Evolutionary conservation across 2,329 filamentous ascomycete genomes (phyloP).

Genomic region (Periconia macrospinosa): DNA sequence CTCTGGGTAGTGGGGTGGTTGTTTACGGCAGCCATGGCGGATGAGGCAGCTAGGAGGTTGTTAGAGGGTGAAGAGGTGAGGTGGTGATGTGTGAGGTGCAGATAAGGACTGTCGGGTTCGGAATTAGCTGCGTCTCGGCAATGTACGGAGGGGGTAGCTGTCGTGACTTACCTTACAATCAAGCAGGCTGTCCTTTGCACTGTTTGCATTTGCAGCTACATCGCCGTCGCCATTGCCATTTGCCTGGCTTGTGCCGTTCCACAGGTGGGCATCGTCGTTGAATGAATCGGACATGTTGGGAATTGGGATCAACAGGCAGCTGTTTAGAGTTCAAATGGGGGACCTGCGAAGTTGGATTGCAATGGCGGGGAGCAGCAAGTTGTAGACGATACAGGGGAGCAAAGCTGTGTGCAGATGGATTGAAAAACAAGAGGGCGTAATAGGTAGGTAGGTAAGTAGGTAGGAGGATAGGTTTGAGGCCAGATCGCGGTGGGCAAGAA

Average conservation of each 20-base stretch:
- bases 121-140: constrained; percentile 42
- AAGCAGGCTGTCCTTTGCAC: constrained; percentile 41
- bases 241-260: background rate
- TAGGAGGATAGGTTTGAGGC: background rate
- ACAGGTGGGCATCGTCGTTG: constrained; percentile 1
- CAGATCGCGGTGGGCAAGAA: constrained; percentile 6
- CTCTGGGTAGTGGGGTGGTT: constrained; percentile 56
- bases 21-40: constrained; percentile 51
- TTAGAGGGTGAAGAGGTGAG: constrained; percentile 20
- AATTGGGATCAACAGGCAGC: background rate
- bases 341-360: background rate
- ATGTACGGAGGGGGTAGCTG: constrained; percentile 17
- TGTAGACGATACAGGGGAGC: background rate
- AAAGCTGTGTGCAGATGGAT: background rate
- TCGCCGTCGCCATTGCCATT: constrained; percentile 24
- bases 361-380: background rate
- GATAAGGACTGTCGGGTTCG: constrained; percentile 39
- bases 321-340: background rate
- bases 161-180: constrained; percentile 48
- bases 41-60: constrained; percentile 49
- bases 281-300: constrained; percentile 4
- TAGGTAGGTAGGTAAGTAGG: background rate
- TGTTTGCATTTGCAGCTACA: constrained; percentile 26
- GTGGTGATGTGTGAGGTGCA: constrained; percentile 36
- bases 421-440: background rate